Evolutionary conservation across 192 early-diverging fungal genomes (phyloP).

Genomic region (Coemansia sp.): DNA sequence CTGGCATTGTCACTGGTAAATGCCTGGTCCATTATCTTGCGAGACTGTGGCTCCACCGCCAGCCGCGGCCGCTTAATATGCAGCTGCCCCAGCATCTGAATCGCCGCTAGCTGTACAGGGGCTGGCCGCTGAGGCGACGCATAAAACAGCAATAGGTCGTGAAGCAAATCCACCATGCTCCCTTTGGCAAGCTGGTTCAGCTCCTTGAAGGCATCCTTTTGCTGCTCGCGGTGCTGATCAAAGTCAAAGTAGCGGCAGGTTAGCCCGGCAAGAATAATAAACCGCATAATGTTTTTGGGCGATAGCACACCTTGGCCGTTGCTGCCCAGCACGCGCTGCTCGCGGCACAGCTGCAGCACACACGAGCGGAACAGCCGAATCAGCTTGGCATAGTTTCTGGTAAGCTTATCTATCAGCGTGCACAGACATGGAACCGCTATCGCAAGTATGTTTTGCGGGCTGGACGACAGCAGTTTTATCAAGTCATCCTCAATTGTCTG

Average conservation of each 20-base stretch:
- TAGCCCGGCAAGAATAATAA: conserved; percentile 72
- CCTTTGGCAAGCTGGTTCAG: conserved; percentile 34
- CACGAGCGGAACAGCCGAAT: conserved; percentile 57
- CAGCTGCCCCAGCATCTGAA: conserved; percentile 68
- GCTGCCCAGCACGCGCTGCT: conserved; percentile 32
- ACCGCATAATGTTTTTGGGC: conserved; percentile 56
- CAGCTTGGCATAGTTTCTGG: conserved; percentile 51
- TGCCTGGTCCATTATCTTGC: conserved; percentile 64
- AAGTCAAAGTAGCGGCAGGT: conserved; percentile 79
- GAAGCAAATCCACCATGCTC: conserved; percentile 29
- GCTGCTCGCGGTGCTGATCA: conserved; percentile 54
- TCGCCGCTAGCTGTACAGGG: conserved; percentile 55
- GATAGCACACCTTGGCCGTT: conserved; percentile 27
- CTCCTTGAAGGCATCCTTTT: conserved; percentile 36
- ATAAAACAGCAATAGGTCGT: conserved; percentile 49
- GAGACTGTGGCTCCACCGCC: conserved; percentile 56
- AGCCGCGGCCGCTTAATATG: conserved; percentile 69
- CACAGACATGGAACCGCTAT: conserved; percentile 73
- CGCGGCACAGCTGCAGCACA: conserved; percentile 55
- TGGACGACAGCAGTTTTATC: conserved; percentile 55
- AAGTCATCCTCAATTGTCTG: conserved; percentile 61
- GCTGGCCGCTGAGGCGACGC: conserved; percentile 20
- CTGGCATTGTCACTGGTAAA: conserved; percentile 51
- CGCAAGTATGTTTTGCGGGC: conserved; percentile 60
- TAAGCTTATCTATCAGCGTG: conserved; percentile 61